Evolutionary conservation across 345 rosid species (phyloP), one percentile per base, ranked within the genome.

Genomic region (Passiflora organensis): DNA sequence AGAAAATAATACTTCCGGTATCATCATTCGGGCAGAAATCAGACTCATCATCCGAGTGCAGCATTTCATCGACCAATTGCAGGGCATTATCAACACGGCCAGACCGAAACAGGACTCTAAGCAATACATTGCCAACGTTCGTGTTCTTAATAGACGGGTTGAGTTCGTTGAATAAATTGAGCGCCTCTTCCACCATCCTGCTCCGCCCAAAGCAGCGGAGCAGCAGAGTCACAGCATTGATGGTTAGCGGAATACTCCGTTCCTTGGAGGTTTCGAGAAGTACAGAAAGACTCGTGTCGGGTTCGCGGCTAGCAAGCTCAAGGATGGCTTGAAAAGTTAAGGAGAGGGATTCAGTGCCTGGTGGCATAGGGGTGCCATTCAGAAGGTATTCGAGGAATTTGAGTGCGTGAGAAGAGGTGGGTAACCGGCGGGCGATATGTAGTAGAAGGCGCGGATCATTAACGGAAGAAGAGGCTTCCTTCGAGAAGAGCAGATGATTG

Each of bases 61-160:
- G 83, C 99, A 93, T 89, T 89, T 81, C 94, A 46, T 82, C 95
- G 79, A 93, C 81, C 89, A 85, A 70, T 65, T 84, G 80, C 53
- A 84, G 62, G 6, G 94, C 96, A 63, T 76, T 60, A 13, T 69
- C 76, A 4, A 59, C 59, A 36, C 76, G 74, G 21, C 80, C 82
- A 22, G 44, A 64, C 32, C 68, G 56, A 5, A 82, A 2, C 20
- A 80, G 14, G 15, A 49, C 59, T 2, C 62, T 63, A 1, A 86
- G 66, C 37, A 77, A 21, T 45, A 60, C 70, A 48, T 88, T 80
- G 56, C 79, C 66, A 20, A 81, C 59, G n/a, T 60, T 65, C 2
- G 88, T 60, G 58, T 57, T 82, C 43, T 67, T 78, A 53, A 50
- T 6, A 38, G 47, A 37, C 0, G 67, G 45, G 36, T 73, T 80